Evolutionary conservation across 192 early-diverging fungal genomes (phyloP).

Genomic region (Linnemannia schmuckeri): DNA sequence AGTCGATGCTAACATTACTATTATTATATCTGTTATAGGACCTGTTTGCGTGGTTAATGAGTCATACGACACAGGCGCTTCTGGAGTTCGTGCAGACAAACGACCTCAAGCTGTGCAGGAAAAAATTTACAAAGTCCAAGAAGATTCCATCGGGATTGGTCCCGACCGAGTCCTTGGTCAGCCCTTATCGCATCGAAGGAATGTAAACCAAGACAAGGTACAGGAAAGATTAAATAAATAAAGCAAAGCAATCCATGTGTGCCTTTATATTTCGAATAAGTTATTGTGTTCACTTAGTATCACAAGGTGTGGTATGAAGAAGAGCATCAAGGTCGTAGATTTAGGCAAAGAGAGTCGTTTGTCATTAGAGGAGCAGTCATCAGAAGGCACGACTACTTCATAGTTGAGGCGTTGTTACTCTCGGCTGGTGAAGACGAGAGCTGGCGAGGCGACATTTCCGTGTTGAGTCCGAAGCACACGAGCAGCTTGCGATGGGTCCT

Average conservation of each 20-base stretch:
- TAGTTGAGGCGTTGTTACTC: too few species aligned
- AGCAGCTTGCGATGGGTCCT: neutral
- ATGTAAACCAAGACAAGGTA: constrained; percentile 9
- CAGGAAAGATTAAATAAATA: neutral
- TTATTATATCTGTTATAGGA: constrained; percentile 42
- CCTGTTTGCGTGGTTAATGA: constrained; percentile 66
- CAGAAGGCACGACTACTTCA: too few species aligned
- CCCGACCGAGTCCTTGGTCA: constrained; percentile 49
- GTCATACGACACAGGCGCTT: constrained; percentile 65
- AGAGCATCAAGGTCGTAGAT: neutral
- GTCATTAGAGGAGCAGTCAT: too few species aligned
- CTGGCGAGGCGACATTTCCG: constrained; percentile 14
- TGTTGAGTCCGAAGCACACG: constrained; percentile 14
- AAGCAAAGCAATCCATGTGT: neutral
- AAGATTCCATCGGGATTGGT: constrained; percentile 67
- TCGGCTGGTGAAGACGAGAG: constrained; percentile 32
- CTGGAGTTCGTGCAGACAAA: constrained; percentile 65
- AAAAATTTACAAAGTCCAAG: constrained; percentile 67
- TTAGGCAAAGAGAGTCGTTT: too few species aligned
- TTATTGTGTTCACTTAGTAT: neutral
- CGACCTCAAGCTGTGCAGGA: constrained; percentile 67
- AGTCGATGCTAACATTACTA: neutral
- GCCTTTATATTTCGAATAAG: too few species aligned
- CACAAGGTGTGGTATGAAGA: neutral
- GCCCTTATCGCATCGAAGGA: constrained; percentile 52